A percentile compares a stretch with the other conserved stretches of the same genome.
These are phyloP conservation scores for Haplosporangium sp. DNA, from an alignment of 371 early-diverging fungal species.

Conservation along the genomic window DNA sequence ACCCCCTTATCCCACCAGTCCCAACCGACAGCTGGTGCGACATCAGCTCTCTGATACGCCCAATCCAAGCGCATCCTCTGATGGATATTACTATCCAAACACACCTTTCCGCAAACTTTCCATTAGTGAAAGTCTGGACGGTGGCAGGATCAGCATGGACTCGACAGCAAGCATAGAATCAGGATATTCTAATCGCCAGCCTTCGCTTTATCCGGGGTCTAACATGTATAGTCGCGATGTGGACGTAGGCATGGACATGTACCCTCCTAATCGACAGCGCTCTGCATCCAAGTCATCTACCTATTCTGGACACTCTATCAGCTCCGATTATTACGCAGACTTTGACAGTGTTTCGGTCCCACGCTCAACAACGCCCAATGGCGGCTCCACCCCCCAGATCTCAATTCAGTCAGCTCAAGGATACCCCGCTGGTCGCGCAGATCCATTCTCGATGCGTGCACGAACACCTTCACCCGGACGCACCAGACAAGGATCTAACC, in stretches of 20 bases:
- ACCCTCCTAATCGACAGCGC: constrained; percentile 40
- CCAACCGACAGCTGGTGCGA: constrained; percentile 40
- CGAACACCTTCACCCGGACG: constrained; percentile 53
- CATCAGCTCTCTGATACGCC: constrained; percentile 41
- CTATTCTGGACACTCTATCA: constrained; percentile 41
- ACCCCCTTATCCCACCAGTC: constrained; percentile 11
- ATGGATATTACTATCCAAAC: constrained; percentile 28
- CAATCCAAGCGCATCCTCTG: constrained; percentile 14
- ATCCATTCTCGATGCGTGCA: constrained; percentile 46
- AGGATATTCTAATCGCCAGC: constrained; percentile 31
- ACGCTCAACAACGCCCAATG: constrained; percentile 46
- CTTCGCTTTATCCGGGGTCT: constrained; percentile 26
- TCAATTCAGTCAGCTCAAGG: constrained; percentile 50
- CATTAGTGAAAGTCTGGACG: constrained; percentile 39
- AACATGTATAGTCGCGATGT: constrained; percentile 39
- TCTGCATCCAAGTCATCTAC: constrained; percentile 52
- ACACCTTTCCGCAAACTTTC: constrained; percentile 35
- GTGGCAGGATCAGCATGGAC: constrained; percentile 44
- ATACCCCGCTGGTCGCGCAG: constrained; percentile 27
- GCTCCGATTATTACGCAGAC: constrained; percentile 45
- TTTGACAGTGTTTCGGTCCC: constrained; percentile 41
- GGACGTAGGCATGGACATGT: constrained; percentile 30
- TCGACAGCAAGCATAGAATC: constrained; percentile 47
- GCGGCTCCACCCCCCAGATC: constrained; percentile 40
- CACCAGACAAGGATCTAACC: constrained; percentile 45